Evolutionary conservation across 2,329 filamentous ascomycete species (phyloP).

Genomic region (Epichloe typhina): DNA sequence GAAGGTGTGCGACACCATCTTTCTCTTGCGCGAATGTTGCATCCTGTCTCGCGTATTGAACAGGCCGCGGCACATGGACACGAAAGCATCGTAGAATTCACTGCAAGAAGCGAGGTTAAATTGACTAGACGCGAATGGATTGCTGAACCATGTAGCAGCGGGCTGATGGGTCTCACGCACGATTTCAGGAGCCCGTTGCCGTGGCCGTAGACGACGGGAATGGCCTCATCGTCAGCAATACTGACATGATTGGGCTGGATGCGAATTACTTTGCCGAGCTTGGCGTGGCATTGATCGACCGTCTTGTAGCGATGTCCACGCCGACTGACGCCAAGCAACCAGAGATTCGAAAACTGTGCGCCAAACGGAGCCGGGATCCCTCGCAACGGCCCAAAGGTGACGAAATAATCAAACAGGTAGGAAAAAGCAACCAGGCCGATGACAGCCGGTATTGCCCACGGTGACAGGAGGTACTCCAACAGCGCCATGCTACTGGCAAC

Average conservation of each 20-base stretch:
- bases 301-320: conserved; percentile 49
- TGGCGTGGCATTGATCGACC: conserved; percentile 63
- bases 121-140: conserved; percentile 3
- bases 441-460: conserved; percentile 33
- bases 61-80: conserved; percentile 70
- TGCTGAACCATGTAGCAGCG: neutral
- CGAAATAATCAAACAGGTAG: conserved; percentile 47
- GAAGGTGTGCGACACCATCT: conserved; percentile 80
- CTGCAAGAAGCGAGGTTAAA: conserved; percentile 23
- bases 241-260: conserved; percentile 78
- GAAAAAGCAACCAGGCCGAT: conserved; percentile 35
- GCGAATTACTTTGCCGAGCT: conserved; percentile 64
- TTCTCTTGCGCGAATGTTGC: conserved; percentile 80
- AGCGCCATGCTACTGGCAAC: conserved; percentile 14
- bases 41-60: conserved; percentile 79
- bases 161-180: conserved; percentile 22
- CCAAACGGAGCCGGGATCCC: conserved; percentile 50
- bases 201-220: conserved; percentile 65
- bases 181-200: conserved; percentile 64
- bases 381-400: conserved; percentile 37
- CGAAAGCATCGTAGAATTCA: conserved; percentile 84
- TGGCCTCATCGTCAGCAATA: conserved; percentile 67
- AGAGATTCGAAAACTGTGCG: conserved; percentile 60
- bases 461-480: conserved; percentile 22
- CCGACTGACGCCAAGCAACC: conserved; percentile 58